Evolutionary conservation across 805 yeast species (phyloP), one percentile per base, ranked within the genome.

Genomic region (Wickerhamomyces rabaulensis): DNA sequence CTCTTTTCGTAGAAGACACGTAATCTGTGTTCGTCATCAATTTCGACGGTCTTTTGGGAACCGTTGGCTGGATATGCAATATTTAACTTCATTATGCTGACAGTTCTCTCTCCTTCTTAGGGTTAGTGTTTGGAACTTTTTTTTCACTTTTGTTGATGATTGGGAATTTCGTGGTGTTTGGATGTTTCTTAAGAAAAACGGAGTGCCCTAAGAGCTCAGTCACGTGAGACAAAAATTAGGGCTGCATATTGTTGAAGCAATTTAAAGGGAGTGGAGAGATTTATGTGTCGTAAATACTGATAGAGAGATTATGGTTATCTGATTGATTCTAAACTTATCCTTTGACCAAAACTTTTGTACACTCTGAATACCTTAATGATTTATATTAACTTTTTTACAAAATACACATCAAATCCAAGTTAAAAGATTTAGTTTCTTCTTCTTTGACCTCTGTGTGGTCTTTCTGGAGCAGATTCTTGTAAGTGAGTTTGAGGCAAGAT

Each of bases 11-110:
- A 91, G 81, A 94, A 91, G 73, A 81, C 88, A 75, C 97, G 94
- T 74, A 92, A 82, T 74, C 94, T 91, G 85, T 91, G 98, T 78
- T 94, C 99, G 73, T 94, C 99, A 71, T 94, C 99, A 68, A 94
- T 88, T 62, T 94, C 98, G 74, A 92, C 79, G 77, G 87, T 76
- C 83, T 94, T 94, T 79, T 94, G 97, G 68, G 99, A 86, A 84
- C 99, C 99, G 88, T 94, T 95, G 76, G 96, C 92, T 80, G 99
- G 99, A 84, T 87, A 94, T 73, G 99, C 87, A 79, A 94, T 92
- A 86, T 94, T 94, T 78, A 94, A 91, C 29, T 50, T 50, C 52
- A 50, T 47, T 35, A 33, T 49, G 41, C 36, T n/a, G 15, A n/a
- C 38, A 22, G 25, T n/a, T 17, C 25, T 36, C 43, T 37, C 20